phyloP scores from a whole-genome alignment of 192 early-diverging fungal genomes.

The Coemansia sp. region DNA sequence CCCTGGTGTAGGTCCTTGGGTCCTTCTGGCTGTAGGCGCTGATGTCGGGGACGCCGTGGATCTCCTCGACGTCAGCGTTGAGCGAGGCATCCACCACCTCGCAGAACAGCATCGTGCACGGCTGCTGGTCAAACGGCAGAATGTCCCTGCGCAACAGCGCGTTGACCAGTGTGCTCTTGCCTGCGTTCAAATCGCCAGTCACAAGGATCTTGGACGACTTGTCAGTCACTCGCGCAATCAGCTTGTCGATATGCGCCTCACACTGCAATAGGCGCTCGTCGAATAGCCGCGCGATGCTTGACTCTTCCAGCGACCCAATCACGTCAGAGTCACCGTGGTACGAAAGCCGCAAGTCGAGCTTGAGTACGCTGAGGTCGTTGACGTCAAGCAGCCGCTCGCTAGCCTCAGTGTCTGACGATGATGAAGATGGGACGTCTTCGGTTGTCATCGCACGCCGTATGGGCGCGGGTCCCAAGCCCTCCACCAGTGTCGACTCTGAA shows the following conservation, averaged over 20 bases:
- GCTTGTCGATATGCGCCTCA: constrained; percentile 77
- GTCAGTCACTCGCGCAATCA: constrained; percentile 85
- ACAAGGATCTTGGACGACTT: constrained; percentile 92
- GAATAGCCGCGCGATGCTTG: constrained; percentile 71
- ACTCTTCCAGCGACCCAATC: constrained; percentile 67
- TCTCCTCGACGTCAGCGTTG: constrained; percentile 88
- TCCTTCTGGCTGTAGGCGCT: constrained; percentile 71
- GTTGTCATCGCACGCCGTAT: constrained; percentile 40
- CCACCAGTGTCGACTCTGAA: constrained; percentile 25
- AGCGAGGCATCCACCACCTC: constrained; percentile 93
- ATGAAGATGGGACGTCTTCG: constrained; percentile 17
- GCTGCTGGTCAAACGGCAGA: constrained; percentile 96
- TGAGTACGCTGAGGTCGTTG: constrained; percentile 60
- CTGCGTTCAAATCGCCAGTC: constrained; percentile 97
- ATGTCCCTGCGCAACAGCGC: constrained; percentile 88
- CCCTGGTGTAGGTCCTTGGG: constrained; percentile 67
- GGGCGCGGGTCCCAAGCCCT: constrained; percentile 7
- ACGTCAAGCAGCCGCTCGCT: constrained; percentile 26
- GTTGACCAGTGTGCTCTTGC: constrained; percentile 98
- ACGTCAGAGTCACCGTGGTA: constrained; percentile 65
- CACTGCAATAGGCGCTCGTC: constrained; percentile 71
- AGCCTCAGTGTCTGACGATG: constrained; percentile 3
- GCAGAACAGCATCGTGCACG: constrained; percentile 94
- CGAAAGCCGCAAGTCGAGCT: constrained; percentile 70
- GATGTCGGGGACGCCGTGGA: constrained; percentile 84